These are phyloP conservation scores for Bassia scoparia DNA, from an alignment of 148 eudicot species.

Conservation along the genomic window DNA sequence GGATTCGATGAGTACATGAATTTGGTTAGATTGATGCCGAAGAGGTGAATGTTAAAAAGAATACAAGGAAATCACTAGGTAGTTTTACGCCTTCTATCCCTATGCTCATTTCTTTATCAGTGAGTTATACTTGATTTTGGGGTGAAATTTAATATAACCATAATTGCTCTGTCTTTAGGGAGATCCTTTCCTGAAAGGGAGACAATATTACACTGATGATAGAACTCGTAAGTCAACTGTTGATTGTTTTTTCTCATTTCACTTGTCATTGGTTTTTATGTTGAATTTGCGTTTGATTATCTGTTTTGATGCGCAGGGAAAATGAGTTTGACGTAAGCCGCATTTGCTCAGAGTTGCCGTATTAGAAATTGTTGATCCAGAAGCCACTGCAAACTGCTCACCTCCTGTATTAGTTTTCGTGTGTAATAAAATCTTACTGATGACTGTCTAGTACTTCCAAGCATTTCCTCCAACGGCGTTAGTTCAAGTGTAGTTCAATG, in stretches of 20 bases:
- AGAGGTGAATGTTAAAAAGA: slow-evolving; percentile 84
- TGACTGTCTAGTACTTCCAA: slow-evolving; percentile 1
- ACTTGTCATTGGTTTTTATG: background rate
- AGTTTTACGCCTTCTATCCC: slow-evolving; percentile 14
- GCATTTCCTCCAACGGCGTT: background rate
- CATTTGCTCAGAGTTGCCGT: background rate
- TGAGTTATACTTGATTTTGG: background rate
- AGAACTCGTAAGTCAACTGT: slow-evolving; percentile 57
- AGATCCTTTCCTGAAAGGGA: slow-evolving; percentile 86
- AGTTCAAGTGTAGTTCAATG: slow-evolving; percentile 11
- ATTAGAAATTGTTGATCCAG: background rate
- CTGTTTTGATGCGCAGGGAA: slow-evolving; percentile 18
- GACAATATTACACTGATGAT: slow-evolving; percentile 95
- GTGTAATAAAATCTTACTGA: slow-evolving; percentile 9
- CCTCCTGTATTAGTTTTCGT: slow-evolving; percentile 2
- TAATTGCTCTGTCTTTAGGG: slow-evolving; percentile 37
- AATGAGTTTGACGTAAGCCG: background rate
- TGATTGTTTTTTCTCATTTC: background rate
- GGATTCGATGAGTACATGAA: slow-evolving; percentile 1
- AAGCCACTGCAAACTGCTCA: slow-evolving; percentile 8
- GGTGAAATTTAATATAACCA: slow-evolving; percentile 4
- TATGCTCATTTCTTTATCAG: background rate
- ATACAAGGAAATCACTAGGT: slow-evolving; percentile 74
- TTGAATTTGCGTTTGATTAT: background rate
- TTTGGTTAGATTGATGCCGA: slow-evolving; percentile 83